These are phyloP conservation scores for Coemansia sp. DNA, from an alignment of 192 early-diverging fungal genomes.

Conservation along the genomic window DNA sequence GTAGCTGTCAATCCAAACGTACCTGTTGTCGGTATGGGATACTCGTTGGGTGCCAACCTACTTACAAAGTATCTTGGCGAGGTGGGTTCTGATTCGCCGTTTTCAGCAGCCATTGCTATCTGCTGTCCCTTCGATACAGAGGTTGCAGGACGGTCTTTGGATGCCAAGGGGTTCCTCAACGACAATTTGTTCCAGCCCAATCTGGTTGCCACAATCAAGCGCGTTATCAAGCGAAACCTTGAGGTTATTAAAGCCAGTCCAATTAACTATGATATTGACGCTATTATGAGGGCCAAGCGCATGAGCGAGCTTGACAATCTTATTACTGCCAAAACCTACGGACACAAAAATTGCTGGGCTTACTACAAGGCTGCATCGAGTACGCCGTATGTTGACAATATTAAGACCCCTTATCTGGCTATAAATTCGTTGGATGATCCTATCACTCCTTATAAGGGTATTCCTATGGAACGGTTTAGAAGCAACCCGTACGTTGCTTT, in stretches of 20 bases:
- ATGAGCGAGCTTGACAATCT: slow-evolving; percentile 81
- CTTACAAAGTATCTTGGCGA: slow-evolving; percentile 87
- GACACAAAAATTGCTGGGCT: slow-evolving; percentile 79
- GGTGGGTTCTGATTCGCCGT: slow-evolving; percentile 65
- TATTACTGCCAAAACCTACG: slow-evolving; percentile 69
- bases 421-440: slow-evolving; percentile 88
- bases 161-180: slow-evolving; percentile 53
- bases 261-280: slow-evolving; percentile 49
- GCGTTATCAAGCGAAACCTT: slow-evolving; percentile 40
- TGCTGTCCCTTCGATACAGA: slow-evolving; percentile 84
- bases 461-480: slow-evolving; percentile 73
- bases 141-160: slow-evolving; percentile 38
- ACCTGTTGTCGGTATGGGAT: slow-evolving; percentile 75
- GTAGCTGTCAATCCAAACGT: slow-evolving; percentile 57
- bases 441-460: slow-evolving; percentile 63
- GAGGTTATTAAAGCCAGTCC: slow-evolving; percentile 42
- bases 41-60: slow-evolving; percentile 89
- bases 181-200: slow-evolving; percentile 61
- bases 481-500: slow-evolving; percentile 78
- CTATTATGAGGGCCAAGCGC: slow-evolving; percentile 58
- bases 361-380: slow-evolving; percentile 72
- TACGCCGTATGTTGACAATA: slow-evolving; percentile 57
- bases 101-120: slow-evolving; percentile 74
- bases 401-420: slow-evolving; percentile 75
- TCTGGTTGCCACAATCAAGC: slow-evolving; percentile 62